Conservation (phyloP, 495 filamentous ascomycete genomes). For the Aspergillus sclerotioniger region DNA sequence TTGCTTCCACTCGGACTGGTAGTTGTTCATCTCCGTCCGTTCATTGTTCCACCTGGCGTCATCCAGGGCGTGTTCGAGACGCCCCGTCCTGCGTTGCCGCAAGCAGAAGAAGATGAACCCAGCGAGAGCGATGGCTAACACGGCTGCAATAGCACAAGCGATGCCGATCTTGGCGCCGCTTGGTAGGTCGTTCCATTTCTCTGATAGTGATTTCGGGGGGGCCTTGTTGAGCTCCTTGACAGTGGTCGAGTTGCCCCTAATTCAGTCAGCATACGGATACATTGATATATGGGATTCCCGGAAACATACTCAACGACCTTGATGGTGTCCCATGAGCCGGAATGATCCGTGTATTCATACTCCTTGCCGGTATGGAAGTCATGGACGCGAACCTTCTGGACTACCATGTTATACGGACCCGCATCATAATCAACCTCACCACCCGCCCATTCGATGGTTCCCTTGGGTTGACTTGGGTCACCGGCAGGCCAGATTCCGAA, state of each 20-base stretch:
- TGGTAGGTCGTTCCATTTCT: constrained; percentile 60
- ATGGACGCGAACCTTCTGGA: constrained; percentile 61
- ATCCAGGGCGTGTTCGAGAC: constrained; percentile 57
- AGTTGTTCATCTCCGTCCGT: constrained; percentile 62
- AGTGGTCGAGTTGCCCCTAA: constrained; percentile 64
- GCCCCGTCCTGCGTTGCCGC: constrained; percentile 63
- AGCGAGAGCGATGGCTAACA: constrained; percentile 47
- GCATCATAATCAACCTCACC: constrained; percentile 68
- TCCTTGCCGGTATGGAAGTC: constrained; percentile 68
- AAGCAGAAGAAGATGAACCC: constrained; percentile 60
- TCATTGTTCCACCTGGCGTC: constrained; percentile 56
- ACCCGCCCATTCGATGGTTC: constrained; percentile 73
- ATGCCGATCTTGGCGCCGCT: constrained; percentile 57
- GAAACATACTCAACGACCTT: constrained; percentile 58
- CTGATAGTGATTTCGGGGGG: constrained; percentile 41
- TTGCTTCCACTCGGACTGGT: constrained; percentile 42
- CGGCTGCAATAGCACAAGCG: constrained; percentile 50
- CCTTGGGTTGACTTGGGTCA: constrained; percentile 63
- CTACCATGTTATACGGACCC: constrained; percentile 77
- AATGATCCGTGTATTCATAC: constrained; percentile 66
- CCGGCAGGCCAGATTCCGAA: constrained; percentile 88
- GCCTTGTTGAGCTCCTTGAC: constrained; percentile 32
- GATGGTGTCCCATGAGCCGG: constrained; percentile 70
- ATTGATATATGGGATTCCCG: background rate
- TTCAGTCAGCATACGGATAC: constrained; percentile 5